Conservation (phyloP, 305 asterid genomes). For the Rubia peregrina region DNA sequence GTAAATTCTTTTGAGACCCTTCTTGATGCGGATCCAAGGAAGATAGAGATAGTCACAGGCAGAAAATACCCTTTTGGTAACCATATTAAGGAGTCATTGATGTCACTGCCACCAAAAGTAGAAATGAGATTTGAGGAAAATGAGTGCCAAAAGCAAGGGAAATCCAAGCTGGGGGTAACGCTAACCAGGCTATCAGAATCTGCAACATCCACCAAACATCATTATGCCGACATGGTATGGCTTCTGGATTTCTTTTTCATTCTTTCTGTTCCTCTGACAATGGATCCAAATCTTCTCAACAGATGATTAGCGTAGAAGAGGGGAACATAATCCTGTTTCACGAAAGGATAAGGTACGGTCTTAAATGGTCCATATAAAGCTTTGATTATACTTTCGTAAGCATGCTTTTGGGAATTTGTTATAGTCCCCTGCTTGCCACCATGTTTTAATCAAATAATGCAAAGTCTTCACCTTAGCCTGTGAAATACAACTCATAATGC, state of each 20-base stretch:
- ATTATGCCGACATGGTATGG: constrained; percentile 89
- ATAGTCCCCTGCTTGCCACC: neutral
- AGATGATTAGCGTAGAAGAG: constrained; percentile 78
- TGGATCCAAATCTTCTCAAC: constrained; percentile 20
- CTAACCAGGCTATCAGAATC: constrained; percentile 75
- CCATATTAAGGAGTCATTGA: constrained; percentile 83
- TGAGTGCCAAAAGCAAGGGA: constrained; percentile 56
- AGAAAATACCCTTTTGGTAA: constrained; percentile 94
- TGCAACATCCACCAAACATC: constrained; percentile 43
- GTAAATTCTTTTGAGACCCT: constrained; percentile 76
- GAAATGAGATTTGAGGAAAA: constrained; percentile 62
- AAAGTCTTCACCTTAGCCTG: neutral
- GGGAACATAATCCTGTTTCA: constrained; percentile 63
- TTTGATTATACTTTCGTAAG: neutral
- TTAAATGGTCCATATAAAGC: neutral
- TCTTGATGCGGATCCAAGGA: constrained; percentile 93
- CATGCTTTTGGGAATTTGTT: neutral
- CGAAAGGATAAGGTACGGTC: constrained; percentile 77
- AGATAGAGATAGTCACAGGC: constrained; percentile 85
- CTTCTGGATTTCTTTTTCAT: constrained; percentile 11
- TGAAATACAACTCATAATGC: neutral
- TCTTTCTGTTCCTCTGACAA: neutral
- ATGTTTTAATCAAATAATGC: neutral
- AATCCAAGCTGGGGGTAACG: constrained; percentile 59
- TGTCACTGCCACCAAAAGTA: constrained; percentile 73